Base-by-base conservation (phyloP, 2,329 filamentous ascomycete species). In the Nemania diffusa region DNA sequence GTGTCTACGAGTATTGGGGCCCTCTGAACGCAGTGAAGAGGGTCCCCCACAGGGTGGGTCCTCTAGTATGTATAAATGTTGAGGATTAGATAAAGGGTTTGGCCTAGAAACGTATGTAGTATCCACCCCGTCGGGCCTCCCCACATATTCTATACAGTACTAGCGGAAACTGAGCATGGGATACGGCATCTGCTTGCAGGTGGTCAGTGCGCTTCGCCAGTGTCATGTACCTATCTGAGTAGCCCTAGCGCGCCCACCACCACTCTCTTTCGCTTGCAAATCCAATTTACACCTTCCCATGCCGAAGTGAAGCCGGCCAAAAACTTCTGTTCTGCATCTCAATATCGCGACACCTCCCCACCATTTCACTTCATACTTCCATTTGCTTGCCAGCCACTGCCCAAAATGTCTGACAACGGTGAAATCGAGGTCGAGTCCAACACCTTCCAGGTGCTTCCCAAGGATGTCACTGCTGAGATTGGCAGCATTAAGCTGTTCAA, bases 401-500 rank as follows among this genome's bases (percentile, higher is more conserved):
- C 81, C 83, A 89, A 81, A 77, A 93, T 93, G 91, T 93, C 91
- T 88, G 91, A 93, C 84, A 84, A 81, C 83, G 91, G 89, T 84
- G 91, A 93, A 86, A 89, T 93, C 83, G 91, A 93, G 87, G 89
- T 92, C 81, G 89, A 91, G 81, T 84, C 84, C 79, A 85, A 84
- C 82, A 89, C 87, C 84, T 75, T 77, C 73, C 81, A 85, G 78
- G 88, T 91, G 80, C 89, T 94, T 73, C 92, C 92, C 81, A 94
- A 93, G 88, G 92, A 94, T 71, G 90, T 93, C 78, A 85, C 85
- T 76, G 83, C 87, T 74, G 90, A 93, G 84, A 88, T 92, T 84
- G 92, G 92, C 81, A 88, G 84, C 84, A 86, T 92, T 80, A 93
- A 93, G 89, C 88, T 94, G 78, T 93, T 94, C 88, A 93, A 93